A percentile compares a stretch with the other conserved stretches of the same genome.
Conservation (phyloP, 2,329 filamentous ascomycete species). For the Epicoccum sorghinum region DNA sequence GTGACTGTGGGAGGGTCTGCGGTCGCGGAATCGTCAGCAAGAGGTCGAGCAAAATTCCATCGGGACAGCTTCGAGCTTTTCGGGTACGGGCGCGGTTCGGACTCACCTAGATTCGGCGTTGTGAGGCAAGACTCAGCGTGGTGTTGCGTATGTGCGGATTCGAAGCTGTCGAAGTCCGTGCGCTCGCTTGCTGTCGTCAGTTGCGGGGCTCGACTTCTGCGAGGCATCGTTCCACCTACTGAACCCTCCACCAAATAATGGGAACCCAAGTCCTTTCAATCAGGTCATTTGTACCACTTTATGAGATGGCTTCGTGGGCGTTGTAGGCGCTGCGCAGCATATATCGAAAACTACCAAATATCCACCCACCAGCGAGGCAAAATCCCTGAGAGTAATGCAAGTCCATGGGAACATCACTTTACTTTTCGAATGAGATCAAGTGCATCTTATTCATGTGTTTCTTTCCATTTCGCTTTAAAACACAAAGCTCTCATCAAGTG, state of each 20-base stretch:
- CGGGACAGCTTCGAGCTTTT: constrained; percentile 7
- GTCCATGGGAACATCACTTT: background rate
- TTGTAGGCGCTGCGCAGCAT: no score
- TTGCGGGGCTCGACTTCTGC: constrained; percentile 14
- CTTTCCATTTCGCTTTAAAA: no score
- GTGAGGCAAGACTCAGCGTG: constrained; percentile 29
- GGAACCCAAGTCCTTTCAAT: no score
- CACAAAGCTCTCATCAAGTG: no score
- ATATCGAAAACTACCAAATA: background rate
- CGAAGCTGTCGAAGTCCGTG: constrained; percentile 20
- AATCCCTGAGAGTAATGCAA: background rate
- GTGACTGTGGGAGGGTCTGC: constrained; percentile 30
- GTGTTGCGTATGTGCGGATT: constrained; percentile 28
- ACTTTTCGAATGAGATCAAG: background rate
- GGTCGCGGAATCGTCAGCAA: constrained; percentile 23
- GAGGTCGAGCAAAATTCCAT: constrained; percentile 19
- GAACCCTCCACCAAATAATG: no score
- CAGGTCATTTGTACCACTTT: no score
- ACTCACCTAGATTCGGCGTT: constrained; percentile 37
- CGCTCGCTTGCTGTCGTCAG: constrained; percentile 19
- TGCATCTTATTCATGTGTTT: background rate
- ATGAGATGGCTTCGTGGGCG: background rate
- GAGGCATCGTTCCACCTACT: background rate
- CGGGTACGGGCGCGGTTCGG: constrained; percentile 17
- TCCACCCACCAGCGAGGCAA: background rate